Evolutionary conservation across 345 rosid genomes (phyloP).

Genomic region (Hypericum androsaemum): DNA sequence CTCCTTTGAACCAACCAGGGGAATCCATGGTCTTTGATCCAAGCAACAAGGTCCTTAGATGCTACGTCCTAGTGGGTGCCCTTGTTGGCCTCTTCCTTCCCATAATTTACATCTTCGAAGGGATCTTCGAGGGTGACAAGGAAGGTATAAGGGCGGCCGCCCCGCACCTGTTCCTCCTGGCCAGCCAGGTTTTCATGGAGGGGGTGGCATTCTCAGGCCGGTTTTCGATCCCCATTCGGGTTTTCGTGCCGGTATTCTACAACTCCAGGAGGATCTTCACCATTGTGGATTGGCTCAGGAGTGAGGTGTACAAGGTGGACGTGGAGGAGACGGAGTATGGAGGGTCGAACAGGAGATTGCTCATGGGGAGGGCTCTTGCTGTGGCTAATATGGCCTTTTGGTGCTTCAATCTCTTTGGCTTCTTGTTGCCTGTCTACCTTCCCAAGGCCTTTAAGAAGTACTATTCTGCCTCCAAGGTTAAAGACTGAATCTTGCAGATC

Average conservation of each 20-base stretch:
- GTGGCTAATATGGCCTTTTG: conserved; percentile 61
- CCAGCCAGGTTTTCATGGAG: conserved; percentile 81
- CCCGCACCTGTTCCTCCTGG: conserved; percentile 70
- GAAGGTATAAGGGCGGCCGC: conserved; percentile 63
- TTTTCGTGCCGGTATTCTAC: conserved; percentile 67
- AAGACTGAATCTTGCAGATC: background rate
- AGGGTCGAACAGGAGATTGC: conserved; percentile 36
- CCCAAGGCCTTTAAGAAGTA: conserved; percentile 70
- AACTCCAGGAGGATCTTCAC: conserved; percentile 60
- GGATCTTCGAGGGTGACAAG: conserved; percentile 61
- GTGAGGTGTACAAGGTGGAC: conserved; percentile 29
- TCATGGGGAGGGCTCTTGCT: conserved; percentile 52
- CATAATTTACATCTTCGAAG: conserved; percentile 57
- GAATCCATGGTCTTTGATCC: conserved; percentile 36
- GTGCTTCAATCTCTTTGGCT: conserved; percentile 81
- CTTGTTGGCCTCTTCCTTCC: conserved; percentile 60
- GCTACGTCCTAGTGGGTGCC: conserved; percentile 41
- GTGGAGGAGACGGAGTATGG: conserved; percentile 16
- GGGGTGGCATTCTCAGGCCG: conserved; percentile 50
- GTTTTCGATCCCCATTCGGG: conserved; percentile 64
- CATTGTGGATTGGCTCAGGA: conserved; percentile 54
- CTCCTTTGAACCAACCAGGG: conserved; percentile 18
- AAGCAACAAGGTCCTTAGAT: conserved; percentile 29
- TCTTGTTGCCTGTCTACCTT: conserved; percentile 73
- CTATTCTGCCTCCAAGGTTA: conserved; percentile 15